These are phyloP conservation scores for Comarum palustre DNA, from an alignment of 306 rosid genomes.

Conservation along the genomic window DNA sequence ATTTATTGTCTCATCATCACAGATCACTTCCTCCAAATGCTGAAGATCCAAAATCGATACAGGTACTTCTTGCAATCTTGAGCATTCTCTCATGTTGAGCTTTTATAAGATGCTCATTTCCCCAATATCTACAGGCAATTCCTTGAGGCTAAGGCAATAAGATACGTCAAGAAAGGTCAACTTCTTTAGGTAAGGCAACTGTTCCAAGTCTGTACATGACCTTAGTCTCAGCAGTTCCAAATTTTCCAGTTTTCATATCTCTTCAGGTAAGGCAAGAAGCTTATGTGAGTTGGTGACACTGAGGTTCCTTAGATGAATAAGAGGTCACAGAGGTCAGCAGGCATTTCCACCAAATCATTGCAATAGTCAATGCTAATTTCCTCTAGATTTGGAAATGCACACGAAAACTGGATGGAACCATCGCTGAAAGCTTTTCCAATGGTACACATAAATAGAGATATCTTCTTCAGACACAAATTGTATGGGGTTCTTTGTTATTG, in stretches of 20 bases:
- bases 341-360: constrained; percentile 41
- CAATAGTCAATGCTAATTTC: constrained; percentile 57
- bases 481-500: constrained; percentile 20
- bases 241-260: constrained; percentile 38
- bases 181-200: constrained; percentile 39
- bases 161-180: constrained; percentile 49
- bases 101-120: constrained; percentile 31
- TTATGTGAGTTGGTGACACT: constrained; percentile 60
- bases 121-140: constrained; percentile 45
- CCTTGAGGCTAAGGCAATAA: constrained; percentile 38
- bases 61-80: constrained; percentile 35
- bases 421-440: constrained; percentile 36
- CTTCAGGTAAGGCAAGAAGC: constrained; percentile 41
- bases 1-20: constrained; percentile 10
- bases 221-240: constrained; percentile 47
- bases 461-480: constrained; percentile 43
- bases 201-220: constrained; percentile 42
- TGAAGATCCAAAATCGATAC: constrained; percentile 17
- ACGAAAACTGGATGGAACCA: constrained; percentile 24
- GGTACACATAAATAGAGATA: constrained; percentile 63
- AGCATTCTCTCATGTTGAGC: constrained; percentile 39
- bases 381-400: constrained; percentile 38
- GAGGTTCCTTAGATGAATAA: constrained; percentile 38
- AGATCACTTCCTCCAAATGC: no score
- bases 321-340: constrained; percentile 36